Evolutionary conservation across 2,329 filamentous ascomycete genomes (phyloP).

Genomic region (Biscogniauxia marginata): DNA sequence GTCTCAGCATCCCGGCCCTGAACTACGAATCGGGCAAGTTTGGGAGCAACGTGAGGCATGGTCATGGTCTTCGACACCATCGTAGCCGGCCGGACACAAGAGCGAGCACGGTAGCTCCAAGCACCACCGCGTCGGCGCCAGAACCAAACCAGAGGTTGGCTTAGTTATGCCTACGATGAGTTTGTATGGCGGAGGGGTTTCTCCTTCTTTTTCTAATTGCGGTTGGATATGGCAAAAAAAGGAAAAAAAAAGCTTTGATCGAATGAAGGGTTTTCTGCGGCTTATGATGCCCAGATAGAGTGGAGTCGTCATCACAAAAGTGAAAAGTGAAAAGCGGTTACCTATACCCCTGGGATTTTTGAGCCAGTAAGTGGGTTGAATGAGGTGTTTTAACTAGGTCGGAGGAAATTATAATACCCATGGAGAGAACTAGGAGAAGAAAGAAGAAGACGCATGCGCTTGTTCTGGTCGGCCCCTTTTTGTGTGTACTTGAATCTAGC

Average conservation of each 20-base stretch:
- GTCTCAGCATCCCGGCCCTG: slow-evolving; percentile 79
- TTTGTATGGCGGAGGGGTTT: not conserved
- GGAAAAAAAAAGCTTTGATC: no score
- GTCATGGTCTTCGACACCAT: slow-evolving; percentile 22
- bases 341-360: not conserved
- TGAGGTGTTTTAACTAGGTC: slow-evolving; percentile 1
- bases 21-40: slow-evolving; percentile 31
- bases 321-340: not conserved
- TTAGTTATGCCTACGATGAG: not conserved
- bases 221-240: not conserved
- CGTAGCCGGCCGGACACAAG: slow-evolving; percentile 28
- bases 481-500: not conserved
- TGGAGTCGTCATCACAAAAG: not conserved
- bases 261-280: not conserved
- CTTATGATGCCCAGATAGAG: not conserved
- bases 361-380: not conserved
- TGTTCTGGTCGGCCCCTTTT: not conserved
- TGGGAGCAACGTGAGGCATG: slow-evolving; percentile 23
- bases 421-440: not conserved
- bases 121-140: slow-evolving; percentile 22
- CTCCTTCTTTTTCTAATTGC: not conserved
- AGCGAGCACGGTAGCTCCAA: slow-evolving; percentile 21
- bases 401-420: slow-evolving; percentile 5
- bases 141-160: slow-evolving; percentile 16
- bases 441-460: not conserved